Conservation (phyloP, 768 basidiomycete genomes). For the Macrolepiota dolichaula region DNA sequence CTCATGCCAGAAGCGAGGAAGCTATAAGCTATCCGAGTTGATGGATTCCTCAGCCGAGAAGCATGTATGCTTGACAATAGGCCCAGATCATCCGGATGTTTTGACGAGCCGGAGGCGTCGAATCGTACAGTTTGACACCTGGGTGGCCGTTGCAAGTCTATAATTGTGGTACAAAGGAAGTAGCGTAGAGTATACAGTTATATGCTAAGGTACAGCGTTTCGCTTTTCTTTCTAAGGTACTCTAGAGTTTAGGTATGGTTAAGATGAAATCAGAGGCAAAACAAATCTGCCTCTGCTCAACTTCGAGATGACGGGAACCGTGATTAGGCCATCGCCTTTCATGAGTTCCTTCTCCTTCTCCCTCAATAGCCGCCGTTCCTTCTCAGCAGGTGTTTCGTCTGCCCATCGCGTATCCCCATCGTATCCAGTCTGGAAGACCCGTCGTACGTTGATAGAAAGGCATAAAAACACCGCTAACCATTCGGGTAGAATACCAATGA, state of each 20-base stretch:
- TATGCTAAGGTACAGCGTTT: neutral
- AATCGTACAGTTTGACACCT: too few species aligned
- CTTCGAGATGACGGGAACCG: slow-evolving; percentile 2
- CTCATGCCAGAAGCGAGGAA: too few species aligned
- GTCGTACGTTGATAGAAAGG: slow-evolving; percentile 21
- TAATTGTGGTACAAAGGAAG: too few species aligned
- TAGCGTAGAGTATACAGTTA: too few species aligned
- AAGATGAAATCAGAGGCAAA: slow-evolving; percentile 4
- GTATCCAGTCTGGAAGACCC: slow-evolving; percentile 24
- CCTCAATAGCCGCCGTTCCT: slow-evolving; percentile 17
- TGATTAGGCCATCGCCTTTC: slow-evolving; percentile 9
- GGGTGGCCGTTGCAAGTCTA: too few species aligned
- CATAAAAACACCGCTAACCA: slow-evolving; percentile 23
- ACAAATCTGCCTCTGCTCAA: slow-evolving; percentile 6
- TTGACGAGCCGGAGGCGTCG: too few species aligned
- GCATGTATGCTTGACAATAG: too few species aligned
- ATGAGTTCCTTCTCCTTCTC: slow-evolving; percentile 16
- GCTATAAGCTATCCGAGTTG: too few species aligned
- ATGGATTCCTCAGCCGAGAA: too few species aligned
- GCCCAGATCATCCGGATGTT: too few species aligned
- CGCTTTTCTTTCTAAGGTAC: neutral
- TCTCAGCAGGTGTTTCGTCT: slow-evolving; percentile 22
- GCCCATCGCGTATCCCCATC: slow-evolving; percentile 20
- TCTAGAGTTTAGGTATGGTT: neutral
- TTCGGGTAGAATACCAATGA: slow-evolving; percentile 31